Conservation (phyloP, 805 yeast genomes). For the Kuraishia cidri region DNA sequence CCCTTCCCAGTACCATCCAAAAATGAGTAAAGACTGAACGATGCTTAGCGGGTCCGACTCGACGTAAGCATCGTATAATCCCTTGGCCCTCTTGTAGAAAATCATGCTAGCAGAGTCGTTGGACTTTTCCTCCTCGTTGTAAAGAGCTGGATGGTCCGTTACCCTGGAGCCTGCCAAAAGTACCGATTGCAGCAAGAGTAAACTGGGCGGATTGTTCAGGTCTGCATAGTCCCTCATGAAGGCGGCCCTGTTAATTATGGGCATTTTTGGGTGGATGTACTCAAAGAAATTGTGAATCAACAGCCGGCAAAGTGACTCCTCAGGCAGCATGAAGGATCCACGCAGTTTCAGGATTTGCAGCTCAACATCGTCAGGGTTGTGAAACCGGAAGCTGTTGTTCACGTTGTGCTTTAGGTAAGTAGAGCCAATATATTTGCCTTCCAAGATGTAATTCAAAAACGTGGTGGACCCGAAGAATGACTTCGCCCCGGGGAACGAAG, state of each 20-base stretch:
- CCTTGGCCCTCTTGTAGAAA: conserved; percentile 65
- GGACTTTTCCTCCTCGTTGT: conserved; percentile 30
- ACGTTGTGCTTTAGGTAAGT: background rate
- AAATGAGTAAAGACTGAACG: conserved; percentile 51
- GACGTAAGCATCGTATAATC: conserved; percentile 59
- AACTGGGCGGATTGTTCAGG: conserved; percentile 47
- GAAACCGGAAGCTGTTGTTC: conserved; percentile 1
- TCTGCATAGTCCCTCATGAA: conserved; percentile 53
- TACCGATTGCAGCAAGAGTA: conserved; percentile 56
- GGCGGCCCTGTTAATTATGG: conserved; percentile 53
- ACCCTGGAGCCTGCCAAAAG: conserved; percentile 61
- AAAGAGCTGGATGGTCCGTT: conserved; percentile 40
- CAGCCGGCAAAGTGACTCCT: conserved; percentile 46
- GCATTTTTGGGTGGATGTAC: conserved; percentile 59
- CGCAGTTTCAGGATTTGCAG: conserved; percentile 51
- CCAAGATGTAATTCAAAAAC: background rate
- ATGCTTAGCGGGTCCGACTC: conserved; percentile 57
- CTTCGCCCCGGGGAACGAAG: no score
- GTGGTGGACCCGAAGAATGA: conserved; percentile 1
- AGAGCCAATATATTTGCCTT: background rate
- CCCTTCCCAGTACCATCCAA: conserved; percentile 69
- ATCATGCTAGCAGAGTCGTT: conserved; percentile 46
- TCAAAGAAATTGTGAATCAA: conserved; percentile 55
- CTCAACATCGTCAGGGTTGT: conserved; percentile 30
- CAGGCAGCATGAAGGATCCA: conserved; percentile 69